Conservation (phyloP, 768 basidiomycete genomes). For the Hypsizygus marmoreus region DNA sequence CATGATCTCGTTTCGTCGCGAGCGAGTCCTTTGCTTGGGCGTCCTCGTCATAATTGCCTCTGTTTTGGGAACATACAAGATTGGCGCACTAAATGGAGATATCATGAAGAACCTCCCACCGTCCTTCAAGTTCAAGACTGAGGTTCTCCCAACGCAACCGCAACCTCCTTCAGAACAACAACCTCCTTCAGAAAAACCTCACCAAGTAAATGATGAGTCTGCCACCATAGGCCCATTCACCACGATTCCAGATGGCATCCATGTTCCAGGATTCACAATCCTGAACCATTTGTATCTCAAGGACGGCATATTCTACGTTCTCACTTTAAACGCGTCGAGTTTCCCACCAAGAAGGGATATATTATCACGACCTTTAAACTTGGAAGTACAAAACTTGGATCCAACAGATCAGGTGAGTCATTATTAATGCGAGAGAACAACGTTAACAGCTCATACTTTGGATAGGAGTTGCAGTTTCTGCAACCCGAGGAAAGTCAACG, state of each 20-base stretch:
- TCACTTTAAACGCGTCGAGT: slow-evolving; percentile 39
- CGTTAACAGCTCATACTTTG: no score
- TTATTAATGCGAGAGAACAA: no score
- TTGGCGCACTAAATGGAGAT: slow-evolving; percentile 4
- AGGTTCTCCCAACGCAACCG: no score
- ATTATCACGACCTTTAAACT: slow-evolving; percentile 27
- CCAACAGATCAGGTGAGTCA: slow-evolving; percentile 36
- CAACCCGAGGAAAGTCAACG: slow-evolving; percentile 17
- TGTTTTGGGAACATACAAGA: slow-evolving; percentile 8
- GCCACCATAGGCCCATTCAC: slow-evolving; percentile 18
- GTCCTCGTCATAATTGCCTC: background rate
- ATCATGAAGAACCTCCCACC: background rate
- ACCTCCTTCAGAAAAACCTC: no score
- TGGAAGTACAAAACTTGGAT: slow-evolving; percentile 20
- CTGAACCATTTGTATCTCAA: slow-evolving; percentile 74
- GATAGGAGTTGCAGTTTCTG: slow-evolving; percentile 32
- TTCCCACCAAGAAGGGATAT: slow-evolving; percentile 52
- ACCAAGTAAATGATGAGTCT: background rate
- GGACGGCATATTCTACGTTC: slow-evolving; percentile 70
- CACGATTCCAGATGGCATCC: slow-evolving; percentile 34
- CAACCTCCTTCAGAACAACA: no score
- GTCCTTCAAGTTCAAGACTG: no score
- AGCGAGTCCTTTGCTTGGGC: slow-evolving; percentile 6
- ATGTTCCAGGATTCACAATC: slow-evolving; percentile 72
- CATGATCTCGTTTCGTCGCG: slow-evolving; percentile 12